Evolutionary conservation across 441 rosid species (phyloP).

Genomic region (Syzygium syzygioides): DNA sequence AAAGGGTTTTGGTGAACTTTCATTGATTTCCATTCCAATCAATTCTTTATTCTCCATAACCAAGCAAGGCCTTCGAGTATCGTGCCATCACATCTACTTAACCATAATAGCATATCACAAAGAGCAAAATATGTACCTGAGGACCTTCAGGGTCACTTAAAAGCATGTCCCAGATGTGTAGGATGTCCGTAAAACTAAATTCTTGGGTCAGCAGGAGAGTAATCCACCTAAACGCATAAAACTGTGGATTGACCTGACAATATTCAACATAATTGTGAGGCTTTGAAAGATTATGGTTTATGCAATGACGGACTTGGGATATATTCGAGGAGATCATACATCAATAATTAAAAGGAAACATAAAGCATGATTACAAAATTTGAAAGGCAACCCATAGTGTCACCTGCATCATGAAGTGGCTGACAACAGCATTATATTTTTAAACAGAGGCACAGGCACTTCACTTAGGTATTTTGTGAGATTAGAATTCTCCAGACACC

Average conservation of each 20-base stretch:
- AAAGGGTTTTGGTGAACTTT: not conserved
- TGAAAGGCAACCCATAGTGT: not conserved
- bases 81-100: not conserved
- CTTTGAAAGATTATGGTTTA: not conserved
- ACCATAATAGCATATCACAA: not conserved
- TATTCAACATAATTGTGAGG: slow-evolving; percentile 8
- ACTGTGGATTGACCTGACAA: slow-evolving; percentile 92
- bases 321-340: not conserved
- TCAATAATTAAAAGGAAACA: not conserved
- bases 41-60: not conserved
- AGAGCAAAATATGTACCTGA: slow-evolving; percentile 42
- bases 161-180: slow-evolving; percentile 96
- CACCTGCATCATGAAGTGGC: not conserved
- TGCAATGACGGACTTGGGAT: not conserved
- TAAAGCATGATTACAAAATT: not conserved
- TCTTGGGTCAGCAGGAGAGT: slow-evolving; percentile 94
- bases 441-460: not conserved
- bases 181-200: slow-evolving; percentile 79
- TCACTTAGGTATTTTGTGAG: not conserved
- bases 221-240: slow-evolving; percentile 97
- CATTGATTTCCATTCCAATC: not conserved
- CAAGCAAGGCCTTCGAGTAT: not conserved
- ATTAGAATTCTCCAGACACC: not conserved
- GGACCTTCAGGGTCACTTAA: slow-evolving; percentile 96
- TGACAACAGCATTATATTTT: not conserved